Conservation (phyloP, 2,329 filamentous ascomycete species). For the Colletotrichum viniferum region DNA sequence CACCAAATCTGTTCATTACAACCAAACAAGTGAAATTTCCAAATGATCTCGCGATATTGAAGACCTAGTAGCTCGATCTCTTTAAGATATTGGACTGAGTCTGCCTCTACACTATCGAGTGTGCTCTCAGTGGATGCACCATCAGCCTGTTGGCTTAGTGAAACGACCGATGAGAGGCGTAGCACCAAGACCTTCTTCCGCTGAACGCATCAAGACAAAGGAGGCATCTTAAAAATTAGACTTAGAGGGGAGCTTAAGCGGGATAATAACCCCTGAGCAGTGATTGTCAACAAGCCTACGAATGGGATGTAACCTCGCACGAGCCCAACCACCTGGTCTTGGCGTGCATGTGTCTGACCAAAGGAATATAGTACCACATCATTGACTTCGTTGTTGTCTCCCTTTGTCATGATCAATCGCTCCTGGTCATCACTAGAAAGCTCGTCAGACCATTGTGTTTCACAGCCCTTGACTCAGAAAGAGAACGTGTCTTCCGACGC, state of each 20-base stretch:
- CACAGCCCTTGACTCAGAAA: background rate
- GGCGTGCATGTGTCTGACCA: background rate
- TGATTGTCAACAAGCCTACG: background rate
- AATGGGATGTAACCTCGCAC: background rate
- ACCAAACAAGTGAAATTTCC: background rate
- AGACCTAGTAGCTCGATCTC: background rate
- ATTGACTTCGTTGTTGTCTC: background rate
- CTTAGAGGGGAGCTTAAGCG: background rate
- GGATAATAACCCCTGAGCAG: background rate
- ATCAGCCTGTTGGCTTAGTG: background rate
- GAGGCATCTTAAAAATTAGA: background rate
- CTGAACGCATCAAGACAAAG: background rate
- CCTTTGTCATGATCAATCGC: background rate
- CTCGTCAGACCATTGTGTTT: background rate
- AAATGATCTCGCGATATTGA: accelerated
- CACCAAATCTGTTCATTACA: background rate
- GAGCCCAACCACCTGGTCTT: background rate
- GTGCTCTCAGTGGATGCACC: background rate
- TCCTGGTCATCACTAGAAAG: background rate
- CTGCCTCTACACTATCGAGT: background rate
- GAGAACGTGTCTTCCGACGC: background rate
- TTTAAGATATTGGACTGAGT: background rate
- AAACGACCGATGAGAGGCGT: accelerated
- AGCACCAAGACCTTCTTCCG: background rate
- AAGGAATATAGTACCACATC: background rate